A percentile compares a stretch with the other conserved stretches of the same genome.
Conservation (phyloP, 495 filamentous ascomycete genomes). For the Xylaria scruposa region DNA sequence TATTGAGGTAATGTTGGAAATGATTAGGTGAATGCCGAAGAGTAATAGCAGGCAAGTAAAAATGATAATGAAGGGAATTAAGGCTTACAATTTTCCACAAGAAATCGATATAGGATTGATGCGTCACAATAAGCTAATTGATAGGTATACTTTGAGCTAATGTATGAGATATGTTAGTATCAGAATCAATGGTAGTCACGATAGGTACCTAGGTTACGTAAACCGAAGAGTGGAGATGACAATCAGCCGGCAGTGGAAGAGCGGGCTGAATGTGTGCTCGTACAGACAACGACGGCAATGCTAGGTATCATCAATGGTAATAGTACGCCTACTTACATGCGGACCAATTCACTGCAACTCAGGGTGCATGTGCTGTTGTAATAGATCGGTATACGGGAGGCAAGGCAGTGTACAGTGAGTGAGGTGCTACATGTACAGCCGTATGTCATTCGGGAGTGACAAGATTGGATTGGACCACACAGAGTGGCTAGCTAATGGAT, state of each 20-base stretch:
- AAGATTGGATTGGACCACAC: not conserved
- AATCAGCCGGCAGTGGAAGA: not conserved
- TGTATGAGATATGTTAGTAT: not conserved
- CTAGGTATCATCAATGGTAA: not conserved
- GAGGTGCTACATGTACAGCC: constrained; percentile 4
- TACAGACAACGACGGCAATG: not conserved
- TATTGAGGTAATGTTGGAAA: not conserved
- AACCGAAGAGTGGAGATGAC: not conserved
- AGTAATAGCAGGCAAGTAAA: not conserved
- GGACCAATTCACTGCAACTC: not conserved
- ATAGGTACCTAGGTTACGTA: not conserved
- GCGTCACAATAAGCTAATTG: not conserved
- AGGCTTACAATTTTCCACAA: not conserved
- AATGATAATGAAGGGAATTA: not conserved
- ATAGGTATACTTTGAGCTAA: not conserved
- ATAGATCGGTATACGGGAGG: not conserved
- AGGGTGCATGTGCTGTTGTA: not conserved
- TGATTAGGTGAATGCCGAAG: not conserved
- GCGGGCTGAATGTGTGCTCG: not conserved
- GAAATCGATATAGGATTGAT: not conserved
- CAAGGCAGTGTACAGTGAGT: not conserved
- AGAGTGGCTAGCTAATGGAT: too few relatives aligned
- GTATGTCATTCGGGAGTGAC: not conserved
- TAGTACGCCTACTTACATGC: not conserved
- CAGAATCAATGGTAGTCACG: not conserved